Evolutionary conservation across 805 yeast species (phyloP).

Genomic region (Nakazawaea populi): DNA sequence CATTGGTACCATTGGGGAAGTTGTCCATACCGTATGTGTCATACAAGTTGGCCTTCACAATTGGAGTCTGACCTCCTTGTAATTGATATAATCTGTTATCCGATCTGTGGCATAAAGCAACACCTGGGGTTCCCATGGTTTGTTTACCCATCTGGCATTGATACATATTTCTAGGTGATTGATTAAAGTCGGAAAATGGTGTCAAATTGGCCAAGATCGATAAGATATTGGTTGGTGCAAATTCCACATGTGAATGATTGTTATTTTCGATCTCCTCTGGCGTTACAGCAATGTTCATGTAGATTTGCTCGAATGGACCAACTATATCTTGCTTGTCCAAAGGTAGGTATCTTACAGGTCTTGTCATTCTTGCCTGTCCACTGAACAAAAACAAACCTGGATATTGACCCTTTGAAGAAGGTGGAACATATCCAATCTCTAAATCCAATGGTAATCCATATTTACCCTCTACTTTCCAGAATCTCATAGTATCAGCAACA

Average conservation of each 20-base stretch:
- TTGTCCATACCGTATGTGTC: conserved; percentile 98
- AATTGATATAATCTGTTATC: conserved; percentile 91
- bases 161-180: conserved; percentile 94
- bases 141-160: conserved; percentile 99
- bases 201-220: conserved; percentile 95
- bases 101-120: conserved; percentile 84
- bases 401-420: conserved; percentile 92
- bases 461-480: conserved; percentile 82
- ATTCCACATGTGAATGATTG: conserved; percentile 90
- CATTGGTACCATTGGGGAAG: conserved; percentile 97
- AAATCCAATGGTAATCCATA: conserved; percentile 78
- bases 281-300: conserved; percentile 92
- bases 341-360: conserved; percentile 92
- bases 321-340: conserved; percentile 76
- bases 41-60: conserved; percentile 87
- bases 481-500: conserved; percentile 85
- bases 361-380: conserved; percentile 90
- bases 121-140: conserved; percentile 99
- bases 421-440: conserved; percentile 95
- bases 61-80: conserved; percentile 96
- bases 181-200: conserved; percentile 97
- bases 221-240: conserved; percentile 87
- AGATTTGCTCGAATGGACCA: conserved; percentile 98
- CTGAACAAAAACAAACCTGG: conserved; percentile 93
- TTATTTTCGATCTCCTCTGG: conserved; percentile 83